These are phyloP conservation scores for Colletotrichum falcatum DNA, from an alignment of 2,329 filamentous ascomycete species.

Conservation along the genomic window DNA sequence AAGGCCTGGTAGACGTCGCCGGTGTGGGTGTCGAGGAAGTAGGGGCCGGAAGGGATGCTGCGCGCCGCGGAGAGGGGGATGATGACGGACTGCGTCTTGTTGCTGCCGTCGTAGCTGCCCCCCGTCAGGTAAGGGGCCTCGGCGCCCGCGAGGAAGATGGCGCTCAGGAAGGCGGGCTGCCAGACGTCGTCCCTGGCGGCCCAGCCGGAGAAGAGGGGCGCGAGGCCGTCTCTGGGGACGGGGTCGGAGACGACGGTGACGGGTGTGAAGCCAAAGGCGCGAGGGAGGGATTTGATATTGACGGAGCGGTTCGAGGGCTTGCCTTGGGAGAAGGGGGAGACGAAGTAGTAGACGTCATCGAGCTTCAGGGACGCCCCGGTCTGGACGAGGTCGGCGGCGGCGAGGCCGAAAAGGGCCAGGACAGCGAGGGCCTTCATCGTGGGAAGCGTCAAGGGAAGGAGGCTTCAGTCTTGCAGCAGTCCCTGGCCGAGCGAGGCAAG, in stretches of 20 bases:
- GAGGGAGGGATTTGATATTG: slow-evolving; percentile 41
- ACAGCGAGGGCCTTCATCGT: slow-evolving; percentile 35
- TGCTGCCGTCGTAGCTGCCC: slow-evolving; percentile 30
- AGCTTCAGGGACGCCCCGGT: slow-evolving; percentile 50
- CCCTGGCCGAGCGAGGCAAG: background rate
- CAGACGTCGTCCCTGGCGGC: slow-evolving; percentile 47
- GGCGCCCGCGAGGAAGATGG: slow-evolving; percentile 43
- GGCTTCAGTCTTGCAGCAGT: background rate
- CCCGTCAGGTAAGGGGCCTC: slow-evolving; percentile 38
- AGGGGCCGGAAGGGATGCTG: slow-evolving; percentile 50
- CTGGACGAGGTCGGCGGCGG: slow-evolving; percentile 45
- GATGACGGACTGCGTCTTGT: slow-evolving; percentile 39
- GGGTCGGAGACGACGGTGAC: slow-evolving; percentile 50
- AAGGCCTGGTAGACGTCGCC: slow-evolving; percentile 51
- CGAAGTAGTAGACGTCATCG: slow-evolving; percentile 49
- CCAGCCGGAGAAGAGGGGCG: slow-evolving; percentile 49
- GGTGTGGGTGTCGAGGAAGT: slow-evolving; percentile 50
- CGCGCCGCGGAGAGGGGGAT: slow-evolving; percentile 41
- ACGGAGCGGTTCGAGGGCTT: slow-evolving; percentile 42
- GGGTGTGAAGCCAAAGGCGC: slow-evolving; percentile 49
- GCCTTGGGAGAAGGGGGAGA: slow-evolving; percentile 50
- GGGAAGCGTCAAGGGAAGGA: background rate
- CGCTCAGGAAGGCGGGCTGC: slow-evolving; percentile 44
- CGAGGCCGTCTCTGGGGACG: slow-evolving; percentile 42
- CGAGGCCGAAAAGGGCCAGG: slow-evolving; percentile 38